phyloP scores from a whole-genome alignment of 768 basidiomycete species.

The Lentinula detonsa region DNA sequence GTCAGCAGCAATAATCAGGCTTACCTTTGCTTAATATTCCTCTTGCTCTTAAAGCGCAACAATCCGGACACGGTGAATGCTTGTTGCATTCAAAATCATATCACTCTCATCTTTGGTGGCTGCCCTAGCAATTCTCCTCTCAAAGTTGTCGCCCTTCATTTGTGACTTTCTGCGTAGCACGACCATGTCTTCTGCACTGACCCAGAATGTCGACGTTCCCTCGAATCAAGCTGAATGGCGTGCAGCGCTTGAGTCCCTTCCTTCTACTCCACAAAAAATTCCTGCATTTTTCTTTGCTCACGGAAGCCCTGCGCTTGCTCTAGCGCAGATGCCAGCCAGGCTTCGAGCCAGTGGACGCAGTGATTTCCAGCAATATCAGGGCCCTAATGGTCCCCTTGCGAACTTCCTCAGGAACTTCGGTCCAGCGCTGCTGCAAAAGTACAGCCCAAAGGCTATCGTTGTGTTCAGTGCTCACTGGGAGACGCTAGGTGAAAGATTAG shows the following conservation, averaged over 20 bases:
- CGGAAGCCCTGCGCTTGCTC: constrained; percentile 24
- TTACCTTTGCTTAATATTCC: background rate
- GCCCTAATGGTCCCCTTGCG: constrained; percentile 48
- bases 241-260: constrained; percentile 47
- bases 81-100: background rate
- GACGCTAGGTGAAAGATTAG: constrained; percentile 48
- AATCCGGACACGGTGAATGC: background rate
- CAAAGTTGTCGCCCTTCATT: background rate
- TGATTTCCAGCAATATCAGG: constrained; percentile 21
- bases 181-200: constrained; percentile 1
- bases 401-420: constrained; percentile 63
- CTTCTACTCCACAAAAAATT: constrained; percentile 51
- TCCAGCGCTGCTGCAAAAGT: constrained; percentile 56
- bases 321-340: background rate
- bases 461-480: constrained; percentile 87
- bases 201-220: constrained; percentile 13
- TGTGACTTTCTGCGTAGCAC: background rate
- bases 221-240: constrained; percentile 41
- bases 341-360: background rate
- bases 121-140: background rate
- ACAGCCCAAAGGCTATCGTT: constrained; percentile 52
- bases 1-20: background rate
- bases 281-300: constrained; percentile 77
- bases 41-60: background rate
- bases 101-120: background rate